These are phyloP conservation scores for Cryptosporidium felis DNA, from an alignment of 169 alveolate genomes.

Conservation along the genomic window DNA sequence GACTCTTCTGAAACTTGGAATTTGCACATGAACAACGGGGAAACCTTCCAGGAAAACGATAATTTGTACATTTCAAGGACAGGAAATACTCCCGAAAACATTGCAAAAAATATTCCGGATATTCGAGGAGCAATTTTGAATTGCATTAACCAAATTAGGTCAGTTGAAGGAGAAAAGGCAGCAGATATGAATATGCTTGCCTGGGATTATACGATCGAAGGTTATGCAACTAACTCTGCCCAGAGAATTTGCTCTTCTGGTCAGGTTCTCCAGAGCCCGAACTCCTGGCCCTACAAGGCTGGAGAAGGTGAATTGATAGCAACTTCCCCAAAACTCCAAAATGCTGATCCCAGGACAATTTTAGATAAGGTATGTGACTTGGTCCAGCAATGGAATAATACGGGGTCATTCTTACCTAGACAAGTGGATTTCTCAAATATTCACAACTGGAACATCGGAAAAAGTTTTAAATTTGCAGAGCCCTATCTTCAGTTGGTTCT, in stretches of 20 bases:
- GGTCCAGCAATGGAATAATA: constrained; percentile 65
- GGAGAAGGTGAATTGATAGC: constrained; percentile 63
- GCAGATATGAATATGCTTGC: constrained; percentile 69
- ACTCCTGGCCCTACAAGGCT: constrained; percentile 55
- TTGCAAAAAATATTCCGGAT: constrained; percentile 56
- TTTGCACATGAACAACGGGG: constrained; percentile 12
- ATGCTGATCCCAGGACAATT: constrained; percentile 28
- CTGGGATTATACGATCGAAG: constrained; percentile 71
- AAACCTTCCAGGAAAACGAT: constrained; percentile 21
- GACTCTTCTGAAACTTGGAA: constrained; percentile 52
- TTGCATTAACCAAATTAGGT: constrained; percentile 47
- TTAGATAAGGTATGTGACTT: constrained; percentile 58
- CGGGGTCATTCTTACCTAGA: constrained; percentile 47
- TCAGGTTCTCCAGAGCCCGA: constrained; percentile 39
- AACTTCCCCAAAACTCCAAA: constrained; percentile 25
- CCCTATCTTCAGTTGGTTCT: constrained; percentile 61
- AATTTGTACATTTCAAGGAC: not conserved
- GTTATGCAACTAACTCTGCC: constrained; percentile 56
- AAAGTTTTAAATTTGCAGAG: constrained; percentile 43
- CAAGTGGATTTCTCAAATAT: constrained; percentile 44
- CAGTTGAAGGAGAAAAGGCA: constrained; percentile 68
- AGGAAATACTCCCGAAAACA: constrained; percentile 5
- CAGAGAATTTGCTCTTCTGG: constrained; percentile 53
- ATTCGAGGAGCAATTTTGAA: constrained; percentile 42
- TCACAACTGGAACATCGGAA: constrained; percentile 50